Evolutionary conservation across 192 early-diverging fungal species (phyloP).

Genomic region (Podila epicladia): DNA sequence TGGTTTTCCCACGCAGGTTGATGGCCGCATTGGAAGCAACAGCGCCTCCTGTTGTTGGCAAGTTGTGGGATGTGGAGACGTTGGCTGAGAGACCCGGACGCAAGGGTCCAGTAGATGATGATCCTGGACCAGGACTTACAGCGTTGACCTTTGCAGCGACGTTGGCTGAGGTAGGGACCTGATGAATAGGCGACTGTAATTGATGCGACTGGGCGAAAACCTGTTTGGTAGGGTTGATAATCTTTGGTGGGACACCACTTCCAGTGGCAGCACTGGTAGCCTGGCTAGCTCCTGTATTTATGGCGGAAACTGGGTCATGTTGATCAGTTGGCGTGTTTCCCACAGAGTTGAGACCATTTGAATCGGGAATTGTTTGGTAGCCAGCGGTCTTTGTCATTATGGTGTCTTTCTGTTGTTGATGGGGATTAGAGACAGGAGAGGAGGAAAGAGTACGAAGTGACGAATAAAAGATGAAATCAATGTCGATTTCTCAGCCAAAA

Average conservation of each 20-base stretch:
- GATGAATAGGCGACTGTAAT: conserved; percentile 36
- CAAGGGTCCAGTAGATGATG: conserved; percentile 3
- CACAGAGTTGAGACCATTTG: neutral
- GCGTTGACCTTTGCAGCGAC: conserved; percentile 8
- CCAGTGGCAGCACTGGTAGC: conserved; percentile 9
- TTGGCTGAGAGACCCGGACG: neutral
- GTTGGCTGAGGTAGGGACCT: conserved; percentile 26
- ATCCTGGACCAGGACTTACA: conserved; percentile 1
- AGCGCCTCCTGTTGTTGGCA: conserved; percentile 15
- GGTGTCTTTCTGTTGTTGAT: neutral
- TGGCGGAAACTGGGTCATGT: neutral
- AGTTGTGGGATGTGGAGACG: conserved; percentile 10
- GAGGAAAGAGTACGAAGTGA: neutral
- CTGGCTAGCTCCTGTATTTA: conserved; percentile 23
- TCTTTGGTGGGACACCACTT: conserved; percentile 47
- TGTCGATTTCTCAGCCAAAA: no score
- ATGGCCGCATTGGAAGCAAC: conserved; percentile 4
- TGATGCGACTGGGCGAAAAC: conserved; percentile 38
- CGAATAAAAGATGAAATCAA: no score
- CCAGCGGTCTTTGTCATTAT: conserved; percentile 30
- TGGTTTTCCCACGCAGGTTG: conserved; percentile 54
- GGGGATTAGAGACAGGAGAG: neutral
- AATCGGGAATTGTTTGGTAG: conserved; percentile 21
- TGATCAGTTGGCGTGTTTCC: conserved; percentile 1
- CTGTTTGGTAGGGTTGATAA: conserved; percentile 48